phyloP scores from a whole-genome alignment of 352 stramenopile genomes.

The Elongisporangium anandrum region DNA sequence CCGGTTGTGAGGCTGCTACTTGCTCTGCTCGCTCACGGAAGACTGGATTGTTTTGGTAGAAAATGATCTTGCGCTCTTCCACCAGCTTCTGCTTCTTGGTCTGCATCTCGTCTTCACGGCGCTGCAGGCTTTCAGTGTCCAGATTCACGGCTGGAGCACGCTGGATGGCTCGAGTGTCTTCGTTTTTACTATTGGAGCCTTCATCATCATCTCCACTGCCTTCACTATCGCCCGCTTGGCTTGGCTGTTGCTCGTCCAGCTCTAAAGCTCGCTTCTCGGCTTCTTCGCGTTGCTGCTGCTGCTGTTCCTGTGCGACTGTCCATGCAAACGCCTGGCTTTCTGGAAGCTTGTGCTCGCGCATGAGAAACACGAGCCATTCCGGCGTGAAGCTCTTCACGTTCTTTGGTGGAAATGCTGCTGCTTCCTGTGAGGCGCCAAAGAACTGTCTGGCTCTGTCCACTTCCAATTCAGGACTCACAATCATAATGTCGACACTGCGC shows the following conservation, averaged over 20 bases:
- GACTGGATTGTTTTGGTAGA: slow-evolving; percentile 70
- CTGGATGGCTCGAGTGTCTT: slow-evolving; percentile 30
- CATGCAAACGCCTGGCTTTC: slow-evolving; percentile 26
- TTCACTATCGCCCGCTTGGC: slow-evolving; percentile 5
- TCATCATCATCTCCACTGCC: slow-evolving; percentile 33
- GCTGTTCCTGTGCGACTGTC: slow-evolving; percentile 3
- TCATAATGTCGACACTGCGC: slow-evolving; percentile 34
- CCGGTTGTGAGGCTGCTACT: not conserved
- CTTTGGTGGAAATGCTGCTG: slow-evolving; percentile 21
- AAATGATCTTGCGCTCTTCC: slow-evolving; percentile 52
- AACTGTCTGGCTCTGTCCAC: slow-evolving; percentile 21
- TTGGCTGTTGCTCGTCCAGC: slow-evolving; percentile 11
- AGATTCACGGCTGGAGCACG: slow-evolving; percentile 27
- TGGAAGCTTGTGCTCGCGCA: slow-evolving; percentile 37
- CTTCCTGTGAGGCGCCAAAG: slow-evolving; percentile 8
- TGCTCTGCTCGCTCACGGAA: slow-evolving; percentile 45
- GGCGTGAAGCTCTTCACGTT: slow-evolving; percentile 41
- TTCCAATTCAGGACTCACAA: slow-evolving; percentile 45
- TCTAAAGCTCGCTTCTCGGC: slow-evolving; percentile 20
- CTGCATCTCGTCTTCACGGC: slow-evolving; percentile 42
- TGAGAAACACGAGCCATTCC: slow-evolving; percentile 61
- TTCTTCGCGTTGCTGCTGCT: slow-evolving; percentile 24
- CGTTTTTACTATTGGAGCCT: slow-evolving; percentile 40
- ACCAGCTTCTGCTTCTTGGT: slow-evolving; percentile 51
- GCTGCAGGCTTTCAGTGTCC: slow-evolving; percentile 25